Evolutionary conservation across 495 filamentous ascomycete genomes (phyloP).

Genomic region (Rostrohypoxylon terebratum): DNA sequence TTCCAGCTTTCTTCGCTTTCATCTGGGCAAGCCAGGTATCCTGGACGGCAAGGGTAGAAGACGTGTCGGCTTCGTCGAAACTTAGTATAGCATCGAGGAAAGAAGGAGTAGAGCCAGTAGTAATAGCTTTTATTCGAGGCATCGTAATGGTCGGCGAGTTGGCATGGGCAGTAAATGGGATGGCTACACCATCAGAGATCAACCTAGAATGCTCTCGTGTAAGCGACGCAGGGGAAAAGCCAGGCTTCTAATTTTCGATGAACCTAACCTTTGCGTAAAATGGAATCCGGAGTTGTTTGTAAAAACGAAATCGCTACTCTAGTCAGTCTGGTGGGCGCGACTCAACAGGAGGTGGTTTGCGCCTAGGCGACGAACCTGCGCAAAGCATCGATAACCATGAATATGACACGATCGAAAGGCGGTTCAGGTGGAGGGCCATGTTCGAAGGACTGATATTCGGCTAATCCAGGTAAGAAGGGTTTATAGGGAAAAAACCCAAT

Average conservation of each 20-base stretch:
- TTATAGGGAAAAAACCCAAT: constrained; percentile 98
- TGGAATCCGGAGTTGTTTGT: constrained; percentile 81
- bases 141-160: constrained; percentile 97
- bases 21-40: constrained; percentile 97
- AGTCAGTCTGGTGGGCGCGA: constrained; percentile 21
- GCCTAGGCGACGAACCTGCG: constrained; percentile 71
- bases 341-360: constrained; percentile 7
- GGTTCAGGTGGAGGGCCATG: constrained; percentile 65
- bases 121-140: constrained; percentile 97
- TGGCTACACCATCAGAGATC: constrained; percentile 81
- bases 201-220: constrained; percentile 65
- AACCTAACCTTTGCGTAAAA: constrained; percentile 85
- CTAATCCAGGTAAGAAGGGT: constrained; percentile 85
- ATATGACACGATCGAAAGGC: constrained; percentile 88
- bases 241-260: neutral
- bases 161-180: constrained; percentile 97
- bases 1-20: constrained; percentile 74
- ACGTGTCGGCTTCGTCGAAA: constrained; percentile 92
- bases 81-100: constrained; percentile 98
- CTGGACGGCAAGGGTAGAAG: constrained; percentile 83
- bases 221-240: constrained; percentile 26
- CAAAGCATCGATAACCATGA: constrained; percentile 98
- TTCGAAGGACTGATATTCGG: constrained; percentile 66
- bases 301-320: constrained; percentile 91
- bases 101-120: constrained; percentile 94